Conservation (phyloP, 345 rosid species). For the Melastoma malabathricum region DNA sequence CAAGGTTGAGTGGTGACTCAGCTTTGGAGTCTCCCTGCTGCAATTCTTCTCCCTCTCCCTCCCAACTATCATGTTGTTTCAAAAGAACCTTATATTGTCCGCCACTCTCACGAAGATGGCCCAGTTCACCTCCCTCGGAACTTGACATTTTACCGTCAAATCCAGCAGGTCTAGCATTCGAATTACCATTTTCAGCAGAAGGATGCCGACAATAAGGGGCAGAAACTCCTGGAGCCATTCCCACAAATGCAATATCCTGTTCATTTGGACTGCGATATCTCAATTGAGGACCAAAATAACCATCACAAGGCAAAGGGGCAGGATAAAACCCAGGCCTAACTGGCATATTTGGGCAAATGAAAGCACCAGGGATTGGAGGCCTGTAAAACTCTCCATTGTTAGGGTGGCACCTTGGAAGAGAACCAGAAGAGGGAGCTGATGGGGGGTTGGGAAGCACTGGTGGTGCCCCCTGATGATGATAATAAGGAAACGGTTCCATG, state of each 20-base stretch:
- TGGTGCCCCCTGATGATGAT: slow-evolving; percentile 54
- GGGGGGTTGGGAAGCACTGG: slow-evolving; percentile 35
- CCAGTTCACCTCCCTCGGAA: slow-evolving; percentile 39
- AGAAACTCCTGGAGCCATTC: slow-evolving; percentile 52
- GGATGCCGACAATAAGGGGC: slow-evolving; percentile 20
- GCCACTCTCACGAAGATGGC: slow-evolving; percentile 40
- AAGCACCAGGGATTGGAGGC: slow-evolving; percentile 71
- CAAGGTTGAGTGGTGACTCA: slow-evolving; percentile 24
- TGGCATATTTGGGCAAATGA: slow-evolving; percentile 66
- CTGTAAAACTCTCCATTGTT: slow-evolving; percentile 63
- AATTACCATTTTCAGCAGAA: slow-evolving; percentile 32
- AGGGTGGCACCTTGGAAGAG: slow-evolving; percentile 62
- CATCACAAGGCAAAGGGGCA: slow-evolving; percentile 64
- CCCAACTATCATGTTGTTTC: slow-evolving; percentile 65
- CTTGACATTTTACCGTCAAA: slow-evolving; percentile 35
- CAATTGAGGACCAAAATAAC: slow-evolving; percentile 78
- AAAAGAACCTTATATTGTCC: slow-evolving; percentile 61
- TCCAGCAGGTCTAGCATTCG: slow-evolving; percentile 43
- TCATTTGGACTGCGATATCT: slow-evolving; percentile 56
- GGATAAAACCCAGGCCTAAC: slow-evolving; percentile 79
- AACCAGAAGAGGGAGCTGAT: slow-evolving; percentile 43
- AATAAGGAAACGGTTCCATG: slow-evolving; percentile 75
- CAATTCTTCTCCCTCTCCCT: slow-evolving; percentile 36
- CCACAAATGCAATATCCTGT: slow-evolving; percentile 59
- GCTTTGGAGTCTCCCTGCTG: slow-evolving; percentile 31